Evolutionary conservation across 371 early-diverging fungal species (phyloP), one percentile per base, ranked within the genome.

Genomic region (Haplosporangium sp.): DNA sequence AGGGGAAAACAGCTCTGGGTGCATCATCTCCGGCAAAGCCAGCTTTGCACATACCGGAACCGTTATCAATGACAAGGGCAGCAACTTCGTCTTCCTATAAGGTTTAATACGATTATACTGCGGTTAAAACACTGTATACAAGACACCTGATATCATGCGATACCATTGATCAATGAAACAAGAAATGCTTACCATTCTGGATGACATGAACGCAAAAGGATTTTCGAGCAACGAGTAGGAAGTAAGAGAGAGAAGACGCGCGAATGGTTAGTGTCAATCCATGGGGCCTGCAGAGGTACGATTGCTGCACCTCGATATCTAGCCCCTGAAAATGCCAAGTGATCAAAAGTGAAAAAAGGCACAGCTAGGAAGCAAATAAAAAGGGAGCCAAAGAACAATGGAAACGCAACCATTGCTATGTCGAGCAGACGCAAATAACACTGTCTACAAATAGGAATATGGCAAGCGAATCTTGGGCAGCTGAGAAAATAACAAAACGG

Each of bases 11-110:
- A 69, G 93, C 91, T 63, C 95, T 95, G 50, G 99, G 99, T 62
- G 90, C 89, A 59, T 97, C 97, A 70, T 95, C 96, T 52, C 98
- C 98, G 14, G 99, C 97, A 84, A 98, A 97, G 42, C 99, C 98
- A 54, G 97, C 96, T 82, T 98, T 98, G 79, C 95, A 95, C 71
- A 96, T 92, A 51, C 98, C 97, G 40, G 98, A 97, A 42, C 98
- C 98, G 95, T 96, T 84, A 60, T 65, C 59, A 59, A 80, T 74
- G 67, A 73, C 64, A 69, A 73, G 57, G 58, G 69, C 65, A 45
- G 69, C 64, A 46, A 68, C 68, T 64, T 68, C 68, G 36, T 67
- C 68, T 62, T 74, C 73, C 72, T 67, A 57, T 36, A 50, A 65
- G 46, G 7, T 46, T 18, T 16, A 50, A 50, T 16, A n/a, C 42